A percentile compares a stretch with the other conserved stretches of the same genome.
phyloP scores from a whole-genome alignment of 177 flowering plant genomes.

The Vitis hybrid region DNA sequence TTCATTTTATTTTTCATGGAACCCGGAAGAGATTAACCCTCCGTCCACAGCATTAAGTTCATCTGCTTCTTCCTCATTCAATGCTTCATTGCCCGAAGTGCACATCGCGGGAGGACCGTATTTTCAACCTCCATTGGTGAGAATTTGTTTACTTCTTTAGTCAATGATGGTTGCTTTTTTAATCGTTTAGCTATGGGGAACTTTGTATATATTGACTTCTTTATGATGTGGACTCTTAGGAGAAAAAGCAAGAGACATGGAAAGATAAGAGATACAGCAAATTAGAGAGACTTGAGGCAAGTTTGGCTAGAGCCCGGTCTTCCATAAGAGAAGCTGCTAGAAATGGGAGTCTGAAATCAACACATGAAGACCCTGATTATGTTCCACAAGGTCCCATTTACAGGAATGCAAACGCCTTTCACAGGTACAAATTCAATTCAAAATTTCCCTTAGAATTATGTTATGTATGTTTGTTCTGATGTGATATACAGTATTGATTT shows the following conservation, averaged over 20 bases:
- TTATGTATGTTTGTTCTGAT: neutral
- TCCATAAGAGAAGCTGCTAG: conserved; percentile 33
- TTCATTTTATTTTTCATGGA: no score
- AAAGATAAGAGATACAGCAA: conserved; percentile 6
- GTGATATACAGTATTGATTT: neutral
- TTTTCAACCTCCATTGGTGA: no score
- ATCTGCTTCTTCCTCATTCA: no score
- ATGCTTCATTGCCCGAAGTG: no score
- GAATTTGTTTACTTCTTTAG: no score
- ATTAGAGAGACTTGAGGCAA: conserved; percentile 27
- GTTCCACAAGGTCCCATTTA: conserved; percentile 49
- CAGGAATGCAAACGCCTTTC: conserved; percentile 43
- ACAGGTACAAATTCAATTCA: conserved; percentile 22
- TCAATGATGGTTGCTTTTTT: no score
- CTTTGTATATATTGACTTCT: no score
- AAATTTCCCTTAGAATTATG: neutral
- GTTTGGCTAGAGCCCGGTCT: conserved; percentile 26
- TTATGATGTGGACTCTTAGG: no score
- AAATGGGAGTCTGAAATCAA: conserved; percentile 23
- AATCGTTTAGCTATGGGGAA: no score
- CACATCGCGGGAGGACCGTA: no score
- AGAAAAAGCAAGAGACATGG: neutral
- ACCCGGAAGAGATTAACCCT: no score
- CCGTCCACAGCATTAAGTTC: no score
- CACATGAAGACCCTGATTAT: conserved; percentile 32